A percentile compares a stretch with the other conserved stretches of the same genome.
Conservation (phyloP, 345 rosid species). For the Angophora floribunda region DNA sequence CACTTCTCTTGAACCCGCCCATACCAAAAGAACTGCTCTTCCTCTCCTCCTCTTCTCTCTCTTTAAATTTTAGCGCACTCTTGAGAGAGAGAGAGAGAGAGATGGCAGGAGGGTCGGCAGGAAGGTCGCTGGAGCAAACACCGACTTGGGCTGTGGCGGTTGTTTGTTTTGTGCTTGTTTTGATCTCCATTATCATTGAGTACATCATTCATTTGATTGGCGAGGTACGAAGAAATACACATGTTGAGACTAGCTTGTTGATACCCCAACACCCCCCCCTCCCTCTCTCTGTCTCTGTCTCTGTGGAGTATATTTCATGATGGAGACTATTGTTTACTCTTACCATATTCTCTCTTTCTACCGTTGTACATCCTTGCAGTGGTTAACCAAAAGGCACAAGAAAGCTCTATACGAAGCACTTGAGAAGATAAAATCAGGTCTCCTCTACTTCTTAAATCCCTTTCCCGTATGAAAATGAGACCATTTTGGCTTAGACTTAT, state of each 20-base stretch:
- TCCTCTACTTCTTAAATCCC: neutral
- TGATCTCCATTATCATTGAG: constrained; percentile 24
- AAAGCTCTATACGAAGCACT: constrained; percentile 9
- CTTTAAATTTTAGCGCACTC: neutral
- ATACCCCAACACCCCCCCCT: neutral
- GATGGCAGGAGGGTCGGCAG: neutral
- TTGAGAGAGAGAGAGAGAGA: neutral
- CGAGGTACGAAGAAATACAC: constrained; percentile 3
- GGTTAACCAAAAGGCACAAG: constrained; percentile 2
- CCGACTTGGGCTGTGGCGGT: constrained; percentile 45
- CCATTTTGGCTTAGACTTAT: neutral
- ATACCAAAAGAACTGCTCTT: neutral
- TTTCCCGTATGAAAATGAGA: neutral
- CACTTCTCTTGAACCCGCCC: neutral
- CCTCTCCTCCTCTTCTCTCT: neutral
- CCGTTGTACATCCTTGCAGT: neutral
- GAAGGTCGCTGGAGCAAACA: constrained; percentile 17
- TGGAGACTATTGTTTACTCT: neutral
- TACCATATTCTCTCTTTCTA: neutral
- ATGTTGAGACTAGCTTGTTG: neutral
- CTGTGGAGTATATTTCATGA: neutral
- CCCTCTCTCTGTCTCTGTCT: neutral
- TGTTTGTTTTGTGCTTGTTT: constrained; percentile 23
- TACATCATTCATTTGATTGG: constrained; percentile 15
- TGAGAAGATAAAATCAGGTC: constrained; percentile 12